These are phyloP conservation scores for Mentha longifolia DNA, from an alignment of 257 asterid genomes.

Conservation along the genomic window DNA sequence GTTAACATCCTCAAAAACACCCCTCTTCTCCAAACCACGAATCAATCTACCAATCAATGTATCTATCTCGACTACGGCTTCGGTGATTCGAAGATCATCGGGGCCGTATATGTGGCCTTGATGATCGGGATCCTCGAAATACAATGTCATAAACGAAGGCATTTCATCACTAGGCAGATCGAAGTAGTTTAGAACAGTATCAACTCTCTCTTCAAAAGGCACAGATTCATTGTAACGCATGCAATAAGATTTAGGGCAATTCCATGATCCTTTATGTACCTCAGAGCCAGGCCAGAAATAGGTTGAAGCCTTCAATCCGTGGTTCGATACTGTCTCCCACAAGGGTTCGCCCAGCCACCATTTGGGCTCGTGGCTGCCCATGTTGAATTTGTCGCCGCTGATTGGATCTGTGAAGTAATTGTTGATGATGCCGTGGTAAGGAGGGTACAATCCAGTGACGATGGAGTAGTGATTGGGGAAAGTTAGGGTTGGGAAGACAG, in stretches of 20 bases:
- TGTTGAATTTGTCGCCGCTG: slow-evolving; percentile 56
- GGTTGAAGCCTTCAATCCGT: slow-evolving; percentile 69
- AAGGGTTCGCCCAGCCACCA: slow-evolving; percentile 92
- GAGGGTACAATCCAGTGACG: slow-evolving; percentile 78
- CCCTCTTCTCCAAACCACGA: slow-evolving; percentile 59
- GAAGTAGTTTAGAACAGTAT: slow-evolving; percentile 61
- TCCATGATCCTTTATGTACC: slow-evolving; percentile 67
- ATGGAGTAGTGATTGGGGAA: slow-evolving; percentile 81
- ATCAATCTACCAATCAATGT: slow-evolving; percentile 59
- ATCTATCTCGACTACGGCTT: slow-evolving; percentile 58
- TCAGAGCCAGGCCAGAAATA: slow-evolving; percentile 86
- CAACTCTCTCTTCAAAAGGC: slow-evolving; percentile 71
- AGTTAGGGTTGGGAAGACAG: slow-evolving; percentile 74
- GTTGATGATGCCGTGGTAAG: slow-evolving; percentile 69
- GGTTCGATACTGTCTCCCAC: slow-evolving; percentile 71
- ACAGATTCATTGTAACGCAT: slow-evolving; percentile 59
- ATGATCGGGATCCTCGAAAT: slow-evolving; percentile 79
- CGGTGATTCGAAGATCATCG: slow-evolving; percentile 61
- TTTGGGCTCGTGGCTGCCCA: slow-evolving; percentile 60
- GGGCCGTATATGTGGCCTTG: slow-evolving; percentile 81
- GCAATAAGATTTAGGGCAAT: slow-evolving; percentile 55
- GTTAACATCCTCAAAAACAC: slow-evolving; percentile 65
- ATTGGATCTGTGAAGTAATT: slow-evolving; percentile 61
- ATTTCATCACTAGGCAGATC: slow-evolving; percentile 61
- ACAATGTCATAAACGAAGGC: slow-evolving; percentile 67